Base-by-base conservation (phyloP, 805 yeast genomes). In the Tetrapisispora nanseiensis region DNA sequence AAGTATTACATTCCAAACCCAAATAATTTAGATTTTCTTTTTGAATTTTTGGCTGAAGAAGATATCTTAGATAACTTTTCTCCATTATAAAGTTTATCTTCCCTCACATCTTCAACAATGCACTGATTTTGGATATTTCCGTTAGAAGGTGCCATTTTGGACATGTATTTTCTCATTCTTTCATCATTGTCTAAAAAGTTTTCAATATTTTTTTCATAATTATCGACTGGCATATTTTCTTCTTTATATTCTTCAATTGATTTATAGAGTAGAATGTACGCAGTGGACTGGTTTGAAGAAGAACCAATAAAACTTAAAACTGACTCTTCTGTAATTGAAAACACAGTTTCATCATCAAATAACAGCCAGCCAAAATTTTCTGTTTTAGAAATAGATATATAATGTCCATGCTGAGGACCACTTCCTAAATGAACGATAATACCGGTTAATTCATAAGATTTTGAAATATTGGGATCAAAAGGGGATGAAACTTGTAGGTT, bases 381-480 rank as follows among this genome's bases (percentile, higher is more conserved):
- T 5, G 87, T 81, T 56, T 86, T 86, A 46, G 92, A 82, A 5
- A 92, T 67, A 0, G 95, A 74, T 9, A 92, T 90, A 60, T 92
- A 92, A 59, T 92, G 98, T 0, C 98, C 98, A 63, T 89, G 96
- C 67, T 86, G 87, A 1, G 97, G 97, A 0, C 97, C 97, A 4
- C 96, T 95, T 6, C 98, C 98, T 51, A 92, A 79, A 57, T 92
- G 98, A 10, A 92, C 87, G 11, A 92, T 92, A 33, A 90, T 80
- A 0, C 90, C 86, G 48, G 78, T 82, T 39, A 92, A 65, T 53
- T 89, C 95, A 55, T 87, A 92, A 16, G 80, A 68, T 51, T 75
- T 76, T n/a, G 47, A 50, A 15, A 53, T 44, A 1, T 75, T 69
- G 13, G 68, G 62, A 20, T 63, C 64, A 39, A 21, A 75, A 55